Evolutionary conservation across 202 grass and related monocot species (phyloP), one percentile per base, ranked within the genome.

Genomic region (Setaria italica): DNA sequence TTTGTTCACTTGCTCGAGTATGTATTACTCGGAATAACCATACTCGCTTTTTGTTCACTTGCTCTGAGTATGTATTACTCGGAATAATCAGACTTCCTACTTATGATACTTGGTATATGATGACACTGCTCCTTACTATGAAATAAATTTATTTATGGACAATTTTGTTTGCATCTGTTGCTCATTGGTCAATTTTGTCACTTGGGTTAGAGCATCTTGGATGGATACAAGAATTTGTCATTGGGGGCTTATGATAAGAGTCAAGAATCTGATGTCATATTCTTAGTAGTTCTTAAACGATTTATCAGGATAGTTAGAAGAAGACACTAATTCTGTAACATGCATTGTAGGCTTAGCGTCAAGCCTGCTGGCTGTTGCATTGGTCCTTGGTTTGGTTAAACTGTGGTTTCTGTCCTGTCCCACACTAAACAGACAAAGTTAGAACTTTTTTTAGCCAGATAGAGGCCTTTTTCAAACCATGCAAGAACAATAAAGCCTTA

Each of bases 21-120:
- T 76, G 70, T 47, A 77, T 33, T 65, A 60, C 77, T 84, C 57
- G 2, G 74, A 85, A 84, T 88, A 80, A 91, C 20, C 11, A 25
- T 17, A 12, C 69, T 15, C 5, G 6, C 25, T 57, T 80, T 70
- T 33, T 75, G 60, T 54, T 87, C 54, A 41, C 71, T 66, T 82
- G 20, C 70, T 15, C 5, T 25, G 43, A 84, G 81, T 68, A 84
- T 76, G 70, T 47, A 77, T 33, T 65, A 60, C 77, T 84, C 57
- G 2, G 74, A 85, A 84, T 88, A 80, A 91, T 15, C 11, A 81
- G 39, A 12, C 62, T 58, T 60, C 32, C 14, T 41, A 25, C 32
- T 70, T 37, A 11, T 77, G 41, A 70, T 77, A 71, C 64, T 77
- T 80, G 55, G 8, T 80, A 87, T 84, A 80, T 55, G 21, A 53